Conservation (phyloP, 2,329 filamentous ascomycete species). For the Penicillium expansum region DNA sequence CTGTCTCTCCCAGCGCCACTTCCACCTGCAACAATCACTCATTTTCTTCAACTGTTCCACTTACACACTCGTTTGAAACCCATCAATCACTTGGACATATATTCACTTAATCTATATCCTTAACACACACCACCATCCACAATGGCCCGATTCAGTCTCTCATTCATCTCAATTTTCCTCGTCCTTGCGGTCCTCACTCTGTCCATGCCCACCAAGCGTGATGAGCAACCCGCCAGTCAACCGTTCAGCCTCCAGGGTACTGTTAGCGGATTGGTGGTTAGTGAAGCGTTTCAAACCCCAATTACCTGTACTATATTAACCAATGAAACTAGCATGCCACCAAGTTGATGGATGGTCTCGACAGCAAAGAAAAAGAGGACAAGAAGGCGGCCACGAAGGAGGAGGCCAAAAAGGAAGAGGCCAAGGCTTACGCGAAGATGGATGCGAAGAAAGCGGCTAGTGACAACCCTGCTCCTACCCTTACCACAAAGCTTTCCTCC, state of each 20-base stretch:
- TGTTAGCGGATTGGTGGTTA: constrained; percentile 20
- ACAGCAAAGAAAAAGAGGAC: constrained; percentile 2
- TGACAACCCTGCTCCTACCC: constrained; percentile 4
- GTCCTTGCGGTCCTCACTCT: constrained; percentile 30
- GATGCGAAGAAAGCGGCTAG: constrained; percentile 1
- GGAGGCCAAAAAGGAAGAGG: constrained; percentile 6
- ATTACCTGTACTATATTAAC: not conserved
- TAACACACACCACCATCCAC: constrained; percentile 9
- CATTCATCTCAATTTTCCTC: constrained; percentile 30
- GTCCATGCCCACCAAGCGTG: constrained; percentile 29
- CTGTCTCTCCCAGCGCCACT: not conserved
- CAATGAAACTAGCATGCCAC: constrained; percentile 11
- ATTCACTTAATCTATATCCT: not conserved
- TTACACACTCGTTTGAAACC: constrained; percentile 15
- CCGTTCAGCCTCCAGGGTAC: constrained; percentile 11
- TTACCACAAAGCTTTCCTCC: constrained; percentile 15
- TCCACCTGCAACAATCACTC: constrained; percentile 1
- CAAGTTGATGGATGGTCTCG: constrained; percentile 18
- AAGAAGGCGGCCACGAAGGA: constrained; percentile 10
- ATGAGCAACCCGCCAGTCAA: not conserved
- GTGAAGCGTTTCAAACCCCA: not conserved
- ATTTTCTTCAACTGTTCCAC: not conserved
- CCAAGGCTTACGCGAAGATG: not conserved
- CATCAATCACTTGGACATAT: constrained; percentile 7
- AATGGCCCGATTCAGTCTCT: constrained; percentile 35